Conservation (phyloP, 345 rosid genomes). For the Euphorbia tirucalli region DNA sequence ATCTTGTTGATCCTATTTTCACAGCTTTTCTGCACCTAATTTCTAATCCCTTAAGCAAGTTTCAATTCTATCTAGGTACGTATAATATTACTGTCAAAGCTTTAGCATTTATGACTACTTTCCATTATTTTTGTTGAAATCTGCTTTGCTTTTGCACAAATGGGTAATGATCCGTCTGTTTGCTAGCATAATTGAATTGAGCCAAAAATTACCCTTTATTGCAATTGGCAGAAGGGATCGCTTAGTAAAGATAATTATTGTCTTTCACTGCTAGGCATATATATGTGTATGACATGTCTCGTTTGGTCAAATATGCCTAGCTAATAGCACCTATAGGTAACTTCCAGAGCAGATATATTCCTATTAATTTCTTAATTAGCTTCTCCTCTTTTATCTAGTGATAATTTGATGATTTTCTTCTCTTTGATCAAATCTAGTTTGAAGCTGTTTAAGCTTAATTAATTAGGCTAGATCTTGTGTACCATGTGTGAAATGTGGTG, state of each 20-base stretch:
- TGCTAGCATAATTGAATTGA: slow-evolving; percentile 15
- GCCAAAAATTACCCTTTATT: slow-evolving; percentile 27
- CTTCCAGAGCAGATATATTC: neutral
- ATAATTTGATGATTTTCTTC: neutral
- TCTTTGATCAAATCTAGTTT: too few species aligned
- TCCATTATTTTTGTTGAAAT: slow-evolving; percentile 7
- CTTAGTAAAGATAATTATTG: slow-evolving; percentile 32
- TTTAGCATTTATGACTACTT: slow-evolving; percentile 20
- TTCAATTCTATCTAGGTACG: slow-evolving; percentile 30
- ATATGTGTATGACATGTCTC: too few species aligned
- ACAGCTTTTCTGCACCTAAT: neutral
- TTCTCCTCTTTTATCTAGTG: too few species aligned
- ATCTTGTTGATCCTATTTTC: slow-evolving; percentile 7
- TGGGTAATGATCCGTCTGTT: slow-evolving; percentile 14
- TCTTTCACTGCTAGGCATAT: slow-evolving; percentile 27
- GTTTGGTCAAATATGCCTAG: slow-evolving; percentile 13
- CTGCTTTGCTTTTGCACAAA: slow-evolving; percentile 24
- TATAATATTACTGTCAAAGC: neutral
- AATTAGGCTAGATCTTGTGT: neutral
- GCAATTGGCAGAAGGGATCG: slow-evolving; percentile 17
- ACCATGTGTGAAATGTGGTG: neutral
- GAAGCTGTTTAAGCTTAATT: neutral
- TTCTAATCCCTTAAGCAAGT: slow-evolving; percentile 11
- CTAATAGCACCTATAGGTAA: neutral
- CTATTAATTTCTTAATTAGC: too few species aligned